Base-by-base conservation (phyloP, 345 rosid genomes). In the Garcia nutans region DNA sequence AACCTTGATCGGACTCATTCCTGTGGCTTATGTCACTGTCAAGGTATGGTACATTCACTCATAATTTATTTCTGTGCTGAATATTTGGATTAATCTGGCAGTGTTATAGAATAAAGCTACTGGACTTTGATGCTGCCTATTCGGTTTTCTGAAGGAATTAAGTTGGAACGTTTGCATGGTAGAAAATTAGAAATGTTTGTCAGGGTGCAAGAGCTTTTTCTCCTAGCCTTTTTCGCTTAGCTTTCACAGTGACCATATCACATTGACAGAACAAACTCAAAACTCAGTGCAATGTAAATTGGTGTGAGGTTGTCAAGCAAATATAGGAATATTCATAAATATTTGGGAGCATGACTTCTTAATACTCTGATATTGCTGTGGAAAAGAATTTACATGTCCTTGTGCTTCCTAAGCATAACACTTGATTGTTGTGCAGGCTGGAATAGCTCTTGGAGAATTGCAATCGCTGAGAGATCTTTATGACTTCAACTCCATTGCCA, bases 11-110 rank as follows among this genome's bases (percentile, higher is more conserved):
- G 99, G 97, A 37, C 84, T 92, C 82, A 91, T 91, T 71, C 99
- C 99, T 70, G 97, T 97, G 79, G 97, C 97, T 20, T 95, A 79
- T 82, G 88, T 95, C 73, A 91, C 97, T 68, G 99, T 93, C 83
- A 89, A 85, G 99, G 97, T 92, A 89, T 20, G 56, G 11, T 59
- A 52, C 55, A 71, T 65, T 16, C 2, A 47, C 37, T 41, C 23
- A 5, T 16, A 17, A 16, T 17, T 49, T 62, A 15, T 45, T 73
- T 54, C n/a, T 20, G 13, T 16, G 26, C 44, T 22, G 31, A 23
- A 72, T 50, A n/a, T 60, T 50, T 60, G 68, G 10, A 42, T 72
- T 19, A 52, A 2, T 60, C 52, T 59, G 23, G 23, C 72, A 6
- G 15, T 15, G 19, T 37, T 17, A 8, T 69, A 11, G 55, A 50